Percentiles rank a stretch among this genome's conserved stretches.
Evolutionary conservation across 345 rosid species (phyloP).

Genomic region (Euphorbia pulcherrima): DNA sequence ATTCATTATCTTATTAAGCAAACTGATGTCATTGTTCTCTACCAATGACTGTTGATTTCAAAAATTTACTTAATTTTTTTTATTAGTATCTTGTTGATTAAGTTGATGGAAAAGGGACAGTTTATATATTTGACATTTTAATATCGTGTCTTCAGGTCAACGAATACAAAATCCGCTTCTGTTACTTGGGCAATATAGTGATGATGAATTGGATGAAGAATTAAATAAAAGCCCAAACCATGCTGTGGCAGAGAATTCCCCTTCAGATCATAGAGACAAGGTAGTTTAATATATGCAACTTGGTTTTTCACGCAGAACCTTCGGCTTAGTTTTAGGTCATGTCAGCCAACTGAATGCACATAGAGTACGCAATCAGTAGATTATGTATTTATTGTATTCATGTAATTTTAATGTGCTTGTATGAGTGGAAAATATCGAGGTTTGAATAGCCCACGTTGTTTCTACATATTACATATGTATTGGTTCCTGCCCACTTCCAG

Average conservation of each 20-base stretch:
- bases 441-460: not conserved
- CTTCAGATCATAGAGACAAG: conserved; percentile 41
- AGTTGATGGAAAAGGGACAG: conserved; percentile 14
- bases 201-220: conserved; percentile 72
- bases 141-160: conserved; percentile 61
- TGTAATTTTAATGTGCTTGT: not conserved
- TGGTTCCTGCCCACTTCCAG: not conserved
- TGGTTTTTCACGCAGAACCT: not conserved
- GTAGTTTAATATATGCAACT: conserved; percentile 30
- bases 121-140: conserved; percentile 35
- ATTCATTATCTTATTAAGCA: conserved; percentile 23
- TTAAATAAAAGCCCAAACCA: conserved; percentile 25
- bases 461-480: not conserved
- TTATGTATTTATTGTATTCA: not conserved
- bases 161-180: conserved; percentile 68
- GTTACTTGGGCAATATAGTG: conserved; percentile 89
- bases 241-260: conserved; percentile 33
- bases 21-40: conserved; percentile 8
- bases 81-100: conserved; percentile 17
- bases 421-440: not conserved
- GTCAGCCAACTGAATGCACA: not conserved
- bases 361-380: not conserved
- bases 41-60: conserved; percentile 16
- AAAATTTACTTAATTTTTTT: conserved; percentile 20
- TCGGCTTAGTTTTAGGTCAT: not conserved